Base-by-base conservation (phyloP, 768 basidiomycete genomes). In the Rhodotorula sphaerocarpa region DNA sequence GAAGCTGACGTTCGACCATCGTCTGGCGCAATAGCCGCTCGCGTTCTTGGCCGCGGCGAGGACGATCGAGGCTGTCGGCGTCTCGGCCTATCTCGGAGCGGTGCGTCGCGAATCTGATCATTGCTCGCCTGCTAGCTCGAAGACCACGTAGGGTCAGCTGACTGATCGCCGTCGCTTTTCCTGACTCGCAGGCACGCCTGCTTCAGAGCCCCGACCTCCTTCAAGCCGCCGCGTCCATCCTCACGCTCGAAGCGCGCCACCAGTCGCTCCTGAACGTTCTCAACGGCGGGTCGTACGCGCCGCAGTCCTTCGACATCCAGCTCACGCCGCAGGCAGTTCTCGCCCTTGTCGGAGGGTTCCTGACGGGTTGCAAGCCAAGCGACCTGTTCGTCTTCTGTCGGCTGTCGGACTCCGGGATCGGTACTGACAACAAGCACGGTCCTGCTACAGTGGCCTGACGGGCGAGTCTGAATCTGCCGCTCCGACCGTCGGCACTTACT, bases 181-280 rank as follows among this genome's bases (percentile, higher is more conserved):
- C 43, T 7, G 16, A 7, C 12, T 10, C 9, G 9, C 36, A 63
- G 45, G 61, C 63, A 12, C 39, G 56, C 41, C 55, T 65, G 18
- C n/a, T 71, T 34, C 23, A 50, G 28, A 57, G 59, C 55, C 34
- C 47, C 15, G 45, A 59, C 43, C 61, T 65, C 44, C 57, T 69
- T 23, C 65, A 55, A 25, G 59, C 59, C 11, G 56, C 67, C 10
- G 63, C 44, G 1, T 50, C 45, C 16, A 69, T 68, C 52, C 47
- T 86, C 74, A 84, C 87, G 33, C 79, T 87, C 50, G 88, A 90
- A 72, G 84, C 87, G n/a, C 84, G 88, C 50, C 88, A 91, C 70
- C 83, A 86, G 73, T 84, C 85, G 2, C 75, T 90, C 46, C 79
- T 88, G 55, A 89, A 90, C 77, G 70, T 88, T 64, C 70, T 90